Evolutionary conservation across 2,329 filamentous ascomycete species (phyloP).

Genomic region (Penicillium janthinellum): DNA sequence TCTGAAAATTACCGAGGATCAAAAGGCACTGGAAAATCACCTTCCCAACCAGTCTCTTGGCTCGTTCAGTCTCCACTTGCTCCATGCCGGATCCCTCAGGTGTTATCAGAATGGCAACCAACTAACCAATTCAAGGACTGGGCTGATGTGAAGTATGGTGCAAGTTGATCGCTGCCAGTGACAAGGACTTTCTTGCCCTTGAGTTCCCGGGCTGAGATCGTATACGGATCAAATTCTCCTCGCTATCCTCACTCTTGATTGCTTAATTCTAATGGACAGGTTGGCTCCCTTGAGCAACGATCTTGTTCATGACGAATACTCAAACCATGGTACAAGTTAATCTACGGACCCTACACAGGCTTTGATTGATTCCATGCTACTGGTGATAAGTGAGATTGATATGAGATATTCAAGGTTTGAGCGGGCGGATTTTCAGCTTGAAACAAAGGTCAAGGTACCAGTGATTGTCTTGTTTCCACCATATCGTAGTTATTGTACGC

Average conservation of each 20-base stretch:
- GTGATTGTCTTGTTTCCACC: too few species aligned
- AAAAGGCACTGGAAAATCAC: constrained; percentile 13
- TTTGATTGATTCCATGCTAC: constrained; percentile 28
- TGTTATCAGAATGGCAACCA: constrained; percentile 18
- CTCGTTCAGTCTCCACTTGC: constrained; percentile 15
- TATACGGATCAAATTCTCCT: constrained; percentile 38
- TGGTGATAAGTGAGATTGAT: not conserved
- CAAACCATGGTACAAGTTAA: too few species aligned
- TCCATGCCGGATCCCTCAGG: constrained; percentile 21
- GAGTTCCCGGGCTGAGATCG: constrained; percentile 51
- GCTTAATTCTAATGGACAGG: too few species aligned
- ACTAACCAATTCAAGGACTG: constrained; percentile 19
- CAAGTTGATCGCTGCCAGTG: constrained; percentile 46
- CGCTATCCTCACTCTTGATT: too few species aligned
- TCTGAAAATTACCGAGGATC: constrained; percentile 4
- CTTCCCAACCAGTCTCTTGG: constrained; percentile 10
- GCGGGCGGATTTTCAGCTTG: too few species aligned
- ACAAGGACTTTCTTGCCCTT: constrained; percentile 56
- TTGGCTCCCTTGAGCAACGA: too few species aligned
- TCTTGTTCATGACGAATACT: too few species aligned
- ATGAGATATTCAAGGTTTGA: too few species aligned
- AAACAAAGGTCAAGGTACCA: too few species aligned
- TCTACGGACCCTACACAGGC: constrained; percentile 25
- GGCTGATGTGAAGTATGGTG: constrained; percentile 36
- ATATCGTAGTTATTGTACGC: too few species aligned